Evolutionary conservation across 306 rosid species (phyloP), one percentile per base, ranked within the genome.

Genomic region (Dalbergia cochinchinensis): DNA sequence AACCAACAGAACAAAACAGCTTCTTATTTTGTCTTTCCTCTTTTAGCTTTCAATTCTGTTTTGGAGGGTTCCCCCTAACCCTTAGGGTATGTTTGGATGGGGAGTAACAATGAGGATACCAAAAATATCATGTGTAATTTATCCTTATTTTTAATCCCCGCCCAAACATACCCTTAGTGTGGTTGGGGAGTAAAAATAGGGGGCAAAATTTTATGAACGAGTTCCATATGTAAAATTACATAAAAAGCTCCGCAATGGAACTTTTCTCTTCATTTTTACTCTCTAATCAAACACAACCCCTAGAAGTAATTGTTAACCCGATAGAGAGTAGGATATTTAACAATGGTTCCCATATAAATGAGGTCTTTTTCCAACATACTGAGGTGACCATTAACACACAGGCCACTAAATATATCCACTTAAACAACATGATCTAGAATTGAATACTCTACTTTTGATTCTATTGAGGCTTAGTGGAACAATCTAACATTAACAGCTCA

Each of bases 401-500:
- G 35, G 39, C 44, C 18, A 47, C 71, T 15, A 60, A 69, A 47
- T 11, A 47, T 57, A 74, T 19, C 57, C 51, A 60, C 9, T 69
- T 34, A 45, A 69, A 60, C 19, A 77, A 34, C 39, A 82, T 20
- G 57, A 4, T 64, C 57, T 50, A 26, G 33, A 35, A 37, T 20
- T 59, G 35, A 72, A 7, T 42, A 42, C 11, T 8, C 22, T 65
- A 18, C 55, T 35, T 63, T 37, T 48, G 39, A 69, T 15, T 82
- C 62, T 55, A 57, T 47, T 7, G 70, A 84, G 50, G 69, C 69
- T 53, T 34, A 65, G 57, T 15, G 10, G 50, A 55, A 50, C 18
- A 53, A 54, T 57, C 34, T 20, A 74, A 61, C 57, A 65, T 53
- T 19, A 67, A 67, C 2, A 44, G 18, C 72, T 66, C 65, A 77